phyloP scores from a whole-genome alignment of 2,329 filamentous ascomycete species.

The Thielaviopsis musarum region DNA sequence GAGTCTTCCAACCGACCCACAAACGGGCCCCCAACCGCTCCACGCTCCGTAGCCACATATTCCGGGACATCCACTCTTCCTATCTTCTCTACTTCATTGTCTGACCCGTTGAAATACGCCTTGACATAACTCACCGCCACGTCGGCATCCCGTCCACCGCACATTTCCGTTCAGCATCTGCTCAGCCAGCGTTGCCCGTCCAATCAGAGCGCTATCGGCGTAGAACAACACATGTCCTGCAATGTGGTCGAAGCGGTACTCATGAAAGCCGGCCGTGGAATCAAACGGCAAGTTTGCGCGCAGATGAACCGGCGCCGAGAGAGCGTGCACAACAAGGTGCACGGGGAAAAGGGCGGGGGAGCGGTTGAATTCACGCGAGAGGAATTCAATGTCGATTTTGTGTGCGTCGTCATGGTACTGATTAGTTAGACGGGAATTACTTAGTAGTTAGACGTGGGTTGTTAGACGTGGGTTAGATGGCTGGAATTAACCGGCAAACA shows the following conservation, averaged over 20 bases:
- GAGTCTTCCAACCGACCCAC: not conserved
- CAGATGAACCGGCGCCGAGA: not conserved
- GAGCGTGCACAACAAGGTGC: not conserved
- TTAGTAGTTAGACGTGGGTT: not conserved
- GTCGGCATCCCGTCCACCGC: not conserved
- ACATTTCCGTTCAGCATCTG: not conserved
- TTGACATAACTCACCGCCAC: not conserved
- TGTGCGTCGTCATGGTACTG: not conserved
- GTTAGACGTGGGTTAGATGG: not conserved
- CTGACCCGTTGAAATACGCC: not conserved
- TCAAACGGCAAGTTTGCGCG: not conserved
- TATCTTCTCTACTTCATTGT: not conserved
- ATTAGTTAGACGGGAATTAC: not conserved
- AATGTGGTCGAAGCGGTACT: not conserved
- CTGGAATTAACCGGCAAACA: not conserved
- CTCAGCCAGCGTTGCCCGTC: not conserved
- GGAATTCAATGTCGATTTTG: not conserved
- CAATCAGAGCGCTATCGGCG: not conserved
- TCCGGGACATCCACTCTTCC: not conserved
- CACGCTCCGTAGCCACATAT: not conserved
- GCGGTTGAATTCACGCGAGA: not conserved
- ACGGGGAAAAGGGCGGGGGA: not conserved
- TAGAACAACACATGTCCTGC: not conserved
- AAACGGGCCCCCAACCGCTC: not conserved
- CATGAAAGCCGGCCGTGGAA: not conserved